Evolutionary conservation across 495 filamentous ascomycete species (phyloP).

Genomic region (Daldinia decipiens): DNA sequence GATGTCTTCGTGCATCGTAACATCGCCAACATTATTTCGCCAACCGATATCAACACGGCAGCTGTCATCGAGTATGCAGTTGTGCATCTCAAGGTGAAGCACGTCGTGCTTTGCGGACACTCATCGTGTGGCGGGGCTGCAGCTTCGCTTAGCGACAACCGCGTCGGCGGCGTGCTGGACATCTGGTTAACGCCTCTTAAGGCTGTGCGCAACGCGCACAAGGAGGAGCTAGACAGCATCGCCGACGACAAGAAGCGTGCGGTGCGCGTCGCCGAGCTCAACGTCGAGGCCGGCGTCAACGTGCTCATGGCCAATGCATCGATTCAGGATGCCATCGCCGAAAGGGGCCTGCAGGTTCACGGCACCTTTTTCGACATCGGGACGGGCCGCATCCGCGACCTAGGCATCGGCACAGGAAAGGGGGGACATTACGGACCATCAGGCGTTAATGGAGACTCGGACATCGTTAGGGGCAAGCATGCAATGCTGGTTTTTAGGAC

Average conservation of each 20-base stretch:
- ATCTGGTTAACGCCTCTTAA: conserved; percentile 81
- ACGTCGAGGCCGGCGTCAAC: conserved; percentile 73
- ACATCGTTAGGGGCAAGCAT: conserved; percentile 59
- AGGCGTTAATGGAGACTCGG: conserved; percentile 32
- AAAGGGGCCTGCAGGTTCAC: conserved; percentile 77
- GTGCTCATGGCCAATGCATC: conserved; percentile 69
- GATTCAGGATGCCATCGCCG: conserved; percentile 71
- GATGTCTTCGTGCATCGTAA: conserved; percentile 96
- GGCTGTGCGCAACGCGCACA: conserved; percentile 65
- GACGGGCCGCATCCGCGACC: conserved; percentile 66
- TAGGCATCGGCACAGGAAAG: conserved; percentile 61
- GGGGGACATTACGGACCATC: conserved; percentile 20
- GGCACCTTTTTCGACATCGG: conserved; percentile 75
- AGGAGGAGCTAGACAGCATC: conserved; percentile 63
- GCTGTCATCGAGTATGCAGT: conserved; percentile 90
- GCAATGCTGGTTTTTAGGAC: conserved; percentile 61
- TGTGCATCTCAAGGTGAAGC: conserved; percentile 75
- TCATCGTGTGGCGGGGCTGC: conserved; percentile 81
- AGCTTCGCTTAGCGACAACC: conserved; percentile 72
- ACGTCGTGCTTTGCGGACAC: conserved; percentile 88
- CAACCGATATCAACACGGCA: conserved; percentile 77
- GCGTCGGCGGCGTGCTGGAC: conserved; percentile 79
- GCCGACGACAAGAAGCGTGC: conserved; percentile 59
- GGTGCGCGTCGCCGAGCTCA: conserved; percentile 71
- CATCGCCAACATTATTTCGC: conserved; percentile 87